Evolutionary conservation across 1,284 basidiomycete genomes (phyloP), one percentile per base, ranked within the genome.

Genomic region (Ustilago lituana): DNA sequence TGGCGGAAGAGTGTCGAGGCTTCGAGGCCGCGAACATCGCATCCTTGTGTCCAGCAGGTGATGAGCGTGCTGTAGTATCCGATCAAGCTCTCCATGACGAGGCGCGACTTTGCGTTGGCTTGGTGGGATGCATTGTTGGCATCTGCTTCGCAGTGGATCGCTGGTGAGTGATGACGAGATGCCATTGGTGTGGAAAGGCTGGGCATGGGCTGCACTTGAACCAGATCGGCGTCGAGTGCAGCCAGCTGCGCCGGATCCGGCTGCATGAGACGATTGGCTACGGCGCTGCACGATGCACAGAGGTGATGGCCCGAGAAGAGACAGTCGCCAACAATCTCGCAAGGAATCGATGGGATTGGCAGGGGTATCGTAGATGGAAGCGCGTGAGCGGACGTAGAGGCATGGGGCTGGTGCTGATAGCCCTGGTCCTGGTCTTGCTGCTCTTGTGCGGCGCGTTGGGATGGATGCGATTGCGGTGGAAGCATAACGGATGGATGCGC

Each of bases 51-150:
- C 64, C 64, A 67, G 39, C 64, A 67, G 0, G 58, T 61, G 58
- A 67, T 67, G 39, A 67, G 58, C 19, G 64, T 67, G 43, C 53
- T 54, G 40, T 67, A 67, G 46, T 67, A 67, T 6, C 64, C 64
- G 17, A 67, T 67, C 5, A 67, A 54, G 22, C 58, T 61, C 39
- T 67, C 64, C 58, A 67, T 53, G 22, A 67, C 58, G 26, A 61
- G 29, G 1, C 44, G 39, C 9, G 58, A 57, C 29, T 61, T 61
- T 31, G 61, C 61, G n/a, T 31, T 48, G 39, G 49, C 54, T 0
- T 49, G 40, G 15, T 44, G 36, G 6, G 40, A 24, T 9, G 45
- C 23, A 20, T 24, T 4, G 3, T 26, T 11, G n/a, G n/a, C n/a
- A 17, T 51, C 36, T 19, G 8, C 14, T 14, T 46, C 15, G 5